Evolutionary conservation across 2,329 filamentous ascomycete species (phyloP).

Genomic region (Ophiostoma angusticollis): DNA sequence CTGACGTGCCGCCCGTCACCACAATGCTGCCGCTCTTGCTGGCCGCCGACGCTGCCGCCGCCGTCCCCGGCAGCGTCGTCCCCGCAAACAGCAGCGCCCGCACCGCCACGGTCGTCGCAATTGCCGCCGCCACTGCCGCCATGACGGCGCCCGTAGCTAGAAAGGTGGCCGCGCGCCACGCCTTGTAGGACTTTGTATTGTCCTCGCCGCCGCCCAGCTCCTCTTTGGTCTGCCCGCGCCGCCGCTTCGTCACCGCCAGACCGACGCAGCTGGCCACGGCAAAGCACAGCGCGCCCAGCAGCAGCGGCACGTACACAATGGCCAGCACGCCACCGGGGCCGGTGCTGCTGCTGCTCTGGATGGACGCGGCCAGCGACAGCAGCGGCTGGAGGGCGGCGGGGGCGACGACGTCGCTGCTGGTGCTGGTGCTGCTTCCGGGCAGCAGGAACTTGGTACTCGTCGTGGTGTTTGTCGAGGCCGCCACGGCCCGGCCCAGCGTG

Average conservation of each 20-base stretch:
- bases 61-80: conserved; percentile 8
- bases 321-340: conserved; percentile 10
- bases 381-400: conserved; percentile 9
- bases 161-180: conserved; percentile 6
- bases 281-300: conserved; percentile 11
- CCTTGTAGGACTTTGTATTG: background rate
- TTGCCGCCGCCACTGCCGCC: conserved; percentile 9
- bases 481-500: conserved; percentile 8
- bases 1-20: conserved; percentile 9
- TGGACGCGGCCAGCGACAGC: conserved; percentile 7
- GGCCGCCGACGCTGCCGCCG: background rate
- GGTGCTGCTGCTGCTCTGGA: conserved; percentile 11
- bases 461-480: conserved; percentile 4
- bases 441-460: conserved; percentile 5
- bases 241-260: too few species aligned
- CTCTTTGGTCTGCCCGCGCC: conserved; percentile 9
- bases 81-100: conserved; percentile 14
- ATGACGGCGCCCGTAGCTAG: conserved; percentile 11
- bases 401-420: too few species aligned
- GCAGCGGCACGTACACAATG: conserved; percentile 10
- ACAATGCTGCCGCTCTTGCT: conserved; percentile 1
- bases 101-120: conserved; percentile 10
- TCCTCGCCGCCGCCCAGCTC: too few species aligned
- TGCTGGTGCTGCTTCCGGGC: conserved; percentile 10
- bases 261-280: too few species aligned